Conservation (phyloP, 139 green algal genomes). For the Eudorina sp. region DNA sequence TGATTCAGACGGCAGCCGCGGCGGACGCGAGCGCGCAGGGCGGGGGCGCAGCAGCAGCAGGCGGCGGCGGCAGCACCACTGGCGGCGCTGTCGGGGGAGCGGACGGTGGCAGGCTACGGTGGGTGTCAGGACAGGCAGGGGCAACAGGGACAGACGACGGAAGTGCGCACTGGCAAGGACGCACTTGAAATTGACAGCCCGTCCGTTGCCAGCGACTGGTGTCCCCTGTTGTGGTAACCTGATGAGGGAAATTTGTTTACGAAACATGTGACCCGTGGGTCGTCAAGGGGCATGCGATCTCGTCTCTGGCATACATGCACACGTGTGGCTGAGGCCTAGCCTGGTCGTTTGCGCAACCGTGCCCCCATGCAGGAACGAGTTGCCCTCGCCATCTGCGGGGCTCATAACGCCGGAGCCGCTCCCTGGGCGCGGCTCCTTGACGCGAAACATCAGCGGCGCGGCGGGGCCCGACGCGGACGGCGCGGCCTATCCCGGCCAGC, state of each 20-base stretch:
- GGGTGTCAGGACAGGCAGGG: no score
- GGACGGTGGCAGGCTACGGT: background rate
- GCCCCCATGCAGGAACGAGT: no score
- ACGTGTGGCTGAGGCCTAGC: no score
- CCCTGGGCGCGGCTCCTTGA: background rate
- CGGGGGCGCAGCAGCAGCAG: background rate
- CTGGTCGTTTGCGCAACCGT: no score
- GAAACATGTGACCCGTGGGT: background rate
- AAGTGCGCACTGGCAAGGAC: no score
- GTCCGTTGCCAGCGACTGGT: no score
- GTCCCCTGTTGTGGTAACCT: no score
- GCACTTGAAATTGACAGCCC: no score
- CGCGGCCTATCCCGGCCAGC: background rate
- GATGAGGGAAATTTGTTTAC: background rate
- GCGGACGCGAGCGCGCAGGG: background rate
- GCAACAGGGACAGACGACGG: no score
- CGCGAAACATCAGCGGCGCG: background rate
- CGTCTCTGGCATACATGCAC: no score
- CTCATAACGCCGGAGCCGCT: background rate
- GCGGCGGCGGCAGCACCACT: background rate
- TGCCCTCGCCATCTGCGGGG: background rate
- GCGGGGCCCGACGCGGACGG: background rate
- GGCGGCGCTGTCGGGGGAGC: background rate
- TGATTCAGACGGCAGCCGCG: conserved; percentile 13
- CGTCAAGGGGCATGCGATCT: no score